These are phyloP conservation scores for Fonsecaea pedrosoi DNA, from an alignment of 2,329 filamentous ascomycete species.

Conservation along the genomic window DNA sequence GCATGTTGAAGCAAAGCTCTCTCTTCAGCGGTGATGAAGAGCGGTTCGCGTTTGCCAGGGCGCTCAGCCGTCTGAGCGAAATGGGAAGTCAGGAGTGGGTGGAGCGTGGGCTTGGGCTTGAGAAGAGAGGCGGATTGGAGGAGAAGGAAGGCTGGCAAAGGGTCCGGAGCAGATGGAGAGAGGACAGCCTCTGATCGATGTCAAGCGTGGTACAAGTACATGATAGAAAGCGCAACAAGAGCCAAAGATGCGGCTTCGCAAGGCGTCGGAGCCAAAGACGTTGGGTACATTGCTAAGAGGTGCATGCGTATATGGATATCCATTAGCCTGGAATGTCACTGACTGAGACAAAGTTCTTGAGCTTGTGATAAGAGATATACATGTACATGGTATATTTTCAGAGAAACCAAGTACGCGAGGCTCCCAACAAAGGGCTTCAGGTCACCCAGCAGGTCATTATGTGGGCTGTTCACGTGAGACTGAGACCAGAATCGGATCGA, in stretches of 20 bases:
- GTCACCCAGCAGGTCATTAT: too few relatives aligned
- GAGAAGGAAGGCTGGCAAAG: slow-evolving; percentile 58
- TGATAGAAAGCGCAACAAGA: not conserved
- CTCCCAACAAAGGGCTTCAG: too few relatives aligned
- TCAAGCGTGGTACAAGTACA: not conserved
- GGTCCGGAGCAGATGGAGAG: slow-evolving; percentile 57
- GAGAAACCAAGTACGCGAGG: too few relatives aligned
- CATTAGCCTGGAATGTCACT: not conserved
- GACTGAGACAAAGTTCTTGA: too few relatives aligned
- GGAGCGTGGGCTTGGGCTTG: slow-evolving; percentile 70
- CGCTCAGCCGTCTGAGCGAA: slow-evolving; percentile 80
- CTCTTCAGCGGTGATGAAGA: slow-evolving; percentile 96
- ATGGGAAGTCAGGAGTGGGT: slow-evolving; percentile 98
- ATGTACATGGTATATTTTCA: too few relatives aligned
- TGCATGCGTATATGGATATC: not conserved
- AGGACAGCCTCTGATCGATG: slow-evolving; percentile 53
- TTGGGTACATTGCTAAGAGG: not conserved
- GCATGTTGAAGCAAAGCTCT: slow-evolving; percentile 80
- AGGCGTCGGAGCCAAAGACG: not conserved
- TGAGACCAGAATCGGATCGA: slow-evolving; percentile 3
- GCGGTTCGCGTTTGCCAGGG: slow-evolving; percentile 91
- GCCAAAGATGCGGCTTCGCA: not conserved
- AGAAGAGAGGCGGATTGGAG: slow-evolving; percentile 51
- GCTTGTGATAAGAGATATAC: too few relatives aligned
- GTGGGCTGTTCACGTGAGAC: not conserved